Conservation (phyloP, 73 alveolate species). For the Symbiodinium natans region DNA sequence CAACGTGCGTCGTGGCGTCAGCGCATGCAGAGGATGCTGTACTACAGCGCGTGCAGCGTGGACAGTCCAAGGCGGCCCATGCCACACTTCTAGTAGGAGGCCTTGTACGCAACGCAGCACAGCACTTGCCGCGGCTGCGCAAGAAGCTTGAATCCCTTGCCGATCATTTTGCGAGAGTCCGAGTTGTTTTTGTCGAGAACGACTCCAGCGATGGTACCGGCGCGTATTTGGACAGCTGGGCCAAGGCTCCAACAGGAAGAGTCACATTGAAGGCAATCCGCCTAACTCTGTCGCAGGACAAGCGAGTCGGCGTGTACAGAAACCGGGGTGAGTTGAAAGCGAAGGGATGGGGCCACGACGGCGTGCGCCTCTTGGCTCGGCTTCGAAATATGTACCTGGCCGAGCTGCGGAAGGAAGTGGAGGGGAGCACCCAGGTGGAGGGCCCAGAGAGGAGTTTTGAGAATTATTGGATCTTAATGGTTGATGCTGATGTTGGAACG, state of each 20-base stretch:
- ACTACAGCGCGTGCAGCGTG: neutral
- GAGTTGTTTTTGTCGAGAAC: slow-evolving; percentile 21
- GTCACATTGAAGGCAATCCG: neutral
- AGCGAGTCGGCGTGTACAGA: neutral
- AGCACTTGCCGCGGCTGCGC: slow-evolving; percentile 1
- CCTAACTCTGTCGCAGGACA: neutral
- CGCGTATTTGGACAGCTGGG: neutral
- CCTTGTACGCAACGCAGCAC: slow-evolving; percentile 35
- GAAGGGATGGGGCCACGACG: slow-evolving; percentile 75
- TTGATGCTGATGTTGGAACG: neutral
- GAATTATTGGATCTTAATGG: neutral
- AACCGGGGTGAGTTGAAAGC: slow-evolving; percentile 38
- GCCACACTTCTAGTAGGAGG: slow-evolving; percentile 62
- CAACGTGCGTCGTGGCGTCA: too few species aligned
- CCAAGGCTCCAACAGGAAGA: neutral
- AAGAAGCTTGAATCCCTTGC: neutral
- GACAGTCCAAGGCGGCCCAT: neutral
- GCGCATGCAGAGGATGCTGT: neutral
- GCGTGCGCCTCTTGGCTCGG: slow-evolving; percentile 7
- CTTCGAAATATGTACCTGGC: slow-evolving; percentile 12
- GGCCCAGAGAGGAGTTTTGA: neutral
- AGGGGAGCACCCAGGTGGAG: neutral
- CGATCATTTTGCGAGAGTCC: neutral
- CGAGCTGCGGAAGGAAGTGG: neutral
- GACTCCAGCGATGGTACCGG: slow-evolving; percentile 46